A percentile compares a stretch with the other conserved stretches of the same genome.
These are phyloP conservation scores for Globisporangium cederbergense DNA, from an alignment of 352 stramenopile genomes.

Conservation along the genomic window DNA sequence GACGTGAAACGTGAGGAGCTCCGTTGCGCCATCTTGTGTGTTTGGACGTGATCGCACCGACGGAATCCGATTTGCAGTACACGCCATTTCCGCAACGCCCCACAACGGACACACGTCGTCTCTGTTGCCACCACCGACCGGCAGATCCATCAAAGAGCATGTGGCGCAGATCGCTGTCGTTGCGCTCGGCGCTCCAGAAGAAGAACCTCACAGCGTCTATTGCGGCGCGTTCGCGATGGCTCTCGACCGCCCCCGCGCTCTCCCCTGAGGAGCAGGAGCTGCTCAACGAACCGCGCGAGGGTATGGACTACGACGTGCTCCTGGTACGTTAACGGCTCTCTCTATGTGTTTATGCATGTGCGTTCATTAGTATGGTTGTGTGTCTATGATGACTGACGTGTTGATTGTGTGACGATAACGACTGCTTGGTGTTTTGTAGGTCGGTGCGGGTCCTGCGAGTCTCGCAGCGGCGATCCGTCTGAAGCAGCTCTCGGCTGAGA, in stretches of 20 bases:
- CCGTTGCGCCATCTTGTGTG: too few relatives aligned
- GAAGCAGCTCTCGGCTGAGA: conserved; percentile 95
- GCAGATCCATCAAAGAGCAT: background rate
- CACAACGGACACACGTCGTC: background rate
- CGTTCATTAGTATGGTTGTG: background rate
- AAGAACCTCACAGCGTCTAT: conserved; percentile 9
- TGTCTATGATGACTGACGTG: background rate
- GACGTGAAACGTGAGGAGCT: too few relatives aligned
- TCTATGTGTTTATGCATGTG: conserved; percentile 22
- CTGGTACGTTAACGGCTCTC: conserved; percentile 69
- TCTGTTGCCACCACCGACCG: background rate
- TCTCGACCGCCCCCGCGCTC: conserved; percentile 32
- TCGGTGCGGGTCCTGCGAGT: conserved; percentile 86
- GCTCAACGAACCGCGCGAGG: conserved; percentile 80
- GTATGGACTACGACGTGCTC: conserved; percentile 99
- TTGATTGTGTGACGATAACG: background rate
- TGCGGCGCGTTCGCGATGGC: conserved; percentile 26
- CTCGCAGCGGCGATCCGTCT: conserved; percentile 96
- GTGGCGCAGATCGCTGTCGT: conserved; percentile 10
- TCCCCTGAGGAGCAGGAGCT: conserved; percentile 64
- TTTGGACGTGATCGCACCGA: too few relatives aligned
- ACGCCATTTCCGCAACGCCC: background rate
- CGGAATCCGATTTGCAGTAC: too few relatives aligned
- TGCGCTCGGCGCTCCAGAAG: conserved; percentile 12
- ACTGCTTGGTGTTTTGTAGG: conserved; percentile 19